Evolutionary conservation across 2,329 filamentous ascomycete species (phyloP), one percentile per base, ranked within the genome.

Genomic region (Hypoxylon rubiginosum): DNA sequence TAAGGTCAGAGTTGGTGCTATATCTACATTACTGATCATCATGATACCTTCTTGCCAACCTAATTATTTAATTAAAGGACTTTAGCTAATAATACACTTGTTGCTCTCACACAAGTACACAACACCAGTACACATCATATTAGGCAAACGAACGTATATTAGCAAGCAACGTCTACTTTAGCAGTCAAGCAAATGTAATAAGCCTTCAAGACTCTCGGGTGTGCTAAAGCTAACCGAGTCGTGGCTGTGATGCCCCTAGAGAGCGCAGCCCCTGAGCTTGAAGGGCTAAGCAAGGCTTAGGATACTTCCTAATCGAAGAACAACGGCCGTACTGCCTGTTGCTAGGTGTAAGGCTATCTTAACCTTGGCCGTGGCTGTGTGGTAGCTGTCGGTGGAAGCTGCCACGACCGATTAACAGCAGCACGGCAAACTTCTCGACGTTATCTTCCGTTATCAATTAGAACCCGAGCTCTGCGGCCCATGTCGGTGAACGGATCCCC

Each of bases 121-220:
- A n/a, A 50, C 46, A 19, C 26, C n/a, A 7, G 11, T 4, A 5
- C n/a, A 26, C 28, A 17, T 8, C 10, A 56, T 9, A 36, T 62
- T 8, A 50, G 50, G 64, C 24, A 68, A 74, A 73, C 64, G 72
- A 74, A 66, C 66, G 72, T 74, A 46, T 67, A 72, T 74, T 74
- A 70, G 70, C 48, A 66, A 68, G 58, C 59, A 68, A 60, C 55
- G 34, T 64, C 56, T 69, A 62, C 54, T 65, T 65, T 41, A 41
- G 34, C 57, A 41, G 58, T 62, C 36, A 67, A 60, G 61, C 58
- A 62, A 67, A 59, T 65, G 59, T 53, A 54, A 49, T 48, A 48
- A 66, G 55, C 41, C 50, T 54, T 50, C 11, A 17, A 48, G 62
- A 61, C 66, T 56, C 53, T 32, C 39, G 19, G 49, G 45, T 58